These are phyloP conservation scores for Hypoxylon sp. DNA, from an alignment of 2,329 filamentous ascomycete genomes.

Conservation along the genomic window DNA sequence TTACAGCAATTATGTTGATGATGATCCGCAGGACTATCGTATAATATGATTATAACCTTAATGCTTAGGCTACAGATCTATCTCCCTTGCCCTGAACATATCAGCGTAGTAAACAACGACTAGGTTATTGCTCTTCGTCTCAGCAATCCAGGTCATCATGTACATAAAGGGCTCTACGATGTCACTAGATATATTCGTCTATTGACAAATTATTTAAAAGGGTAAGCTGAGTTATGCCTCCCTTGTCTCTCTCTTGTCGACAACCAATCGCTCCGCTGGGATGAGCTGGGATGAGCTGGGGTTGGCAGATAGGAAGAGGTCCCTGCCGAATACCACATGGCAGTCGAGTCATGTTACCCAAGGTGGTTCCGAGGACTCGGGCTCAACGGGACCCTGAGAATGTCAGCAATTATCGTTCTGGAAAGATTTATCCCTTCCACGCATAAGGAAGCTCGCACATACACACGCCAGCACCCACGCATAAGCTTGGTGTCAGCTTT, in stretches of 20 bases:
- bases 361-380: constrained; percentile 7
- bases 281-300: constrained; percentile 10
- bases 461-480: not conserved
- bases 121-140: not conserved
- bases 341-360: constrained; percentile 2
- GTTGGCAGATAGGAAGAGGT: constrained; percentile 7
- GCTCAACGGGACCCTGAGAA: not conserved
- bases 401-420: not conserved
- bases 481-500: constrained; percentile 6
- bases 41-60: constrained; percentile 10
- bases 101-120: not conserved
- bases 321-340: constrained; percentile 24
- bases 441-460: constrained; percentile 5
- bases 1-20: constrained; percentile 8
- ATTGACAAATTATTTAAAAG: constrained; percentile 26
- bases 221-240: constrained; percentile 20
- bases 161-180: not conserved
- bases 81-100: not conserved
- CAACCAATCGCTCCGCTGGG: constrained; percentile 10
- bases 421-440: constrained; percentile 14
- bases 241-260: constrained; percentile 8
- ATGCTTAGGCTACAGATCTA: constrained; percentile 1
- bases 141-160: not conserved
- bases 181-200: constrained; percentile 3
- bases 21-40: constrained; percentile 27